Percentiles rank a stretch among this genome's conserved stretches.
phyloP scores from a whole-genome alignment of 2,329 filamentous ascomycete species.

The Mariannaea elegans region DNA sequence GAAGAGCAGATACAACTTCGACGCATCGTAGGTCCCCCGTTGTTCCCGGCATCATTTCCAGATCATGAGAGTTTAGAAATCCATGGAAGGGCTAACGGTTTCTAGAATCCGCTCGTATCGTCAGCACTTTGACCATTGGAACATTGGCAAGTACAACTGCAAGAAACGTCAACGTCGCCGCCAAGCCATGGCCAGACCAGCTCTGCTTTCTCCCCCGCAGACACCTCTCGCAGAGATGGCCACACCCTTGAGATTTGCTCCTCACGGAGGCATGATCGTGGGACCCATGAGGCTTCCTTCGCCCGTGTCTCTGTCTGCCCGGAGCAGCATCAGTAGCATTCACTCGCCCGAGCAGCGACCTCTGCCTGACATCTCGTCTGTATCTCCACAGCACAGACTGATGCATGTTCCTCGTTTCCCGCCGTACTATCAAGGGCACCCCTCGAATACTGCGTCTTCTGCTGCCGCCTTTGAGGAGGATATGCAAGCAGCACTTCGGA shows the following conservation, averaged over 20 bases:
- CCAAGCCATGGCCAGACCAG: constrained; percentile 7
- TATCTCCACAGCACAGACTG: constrained; percentile 5
- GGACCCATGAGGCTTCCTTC: constrained; percentile 12
- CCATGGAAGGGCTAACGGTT: constrained; percentile 5
- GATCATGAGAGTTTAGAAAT: background rate
- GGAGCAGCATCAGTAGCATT: constrained; percentile 4
- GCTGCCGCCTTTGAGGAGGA: constrained; percentile 3
- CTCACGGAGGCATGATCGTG: background rate
- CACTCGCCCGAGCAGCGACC: constrained; percentile 33
- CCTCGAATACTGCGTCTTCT: background rate
- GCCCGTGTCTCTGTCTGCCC: constrained; percentile 14
- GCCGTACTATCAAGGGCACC: background rate
- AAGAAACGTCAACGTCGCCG: constrained; percentile 41
- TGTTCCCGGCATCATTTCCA: background rate
- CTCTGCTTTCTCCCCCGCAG: constrained; percentile 30
- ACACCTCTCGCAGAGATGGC: constrained; percentile 18
- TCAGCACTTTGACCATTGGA: constrained; percentile 58
- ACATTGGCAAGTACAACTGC: constrained; percentile 58
- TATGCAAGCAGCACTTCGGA: constrained; percentile 4
- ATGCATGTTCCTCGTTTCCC: background rate
- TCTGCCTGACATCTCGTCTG: constrained; percentile 16
- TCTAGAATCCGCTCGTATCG: constrained; percentile 56
- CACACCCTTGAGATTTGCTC: background rate
- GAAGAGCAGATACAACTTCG: constrained; percentile 50
- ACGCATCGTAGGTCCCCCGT: constrained; percentile 49